Evolutionary conservation across 768 basidiomycete species (phyloP), one percentile per base, ranked within the genome.

Genomic region (Pleurotus tuoliensis): DNA sequence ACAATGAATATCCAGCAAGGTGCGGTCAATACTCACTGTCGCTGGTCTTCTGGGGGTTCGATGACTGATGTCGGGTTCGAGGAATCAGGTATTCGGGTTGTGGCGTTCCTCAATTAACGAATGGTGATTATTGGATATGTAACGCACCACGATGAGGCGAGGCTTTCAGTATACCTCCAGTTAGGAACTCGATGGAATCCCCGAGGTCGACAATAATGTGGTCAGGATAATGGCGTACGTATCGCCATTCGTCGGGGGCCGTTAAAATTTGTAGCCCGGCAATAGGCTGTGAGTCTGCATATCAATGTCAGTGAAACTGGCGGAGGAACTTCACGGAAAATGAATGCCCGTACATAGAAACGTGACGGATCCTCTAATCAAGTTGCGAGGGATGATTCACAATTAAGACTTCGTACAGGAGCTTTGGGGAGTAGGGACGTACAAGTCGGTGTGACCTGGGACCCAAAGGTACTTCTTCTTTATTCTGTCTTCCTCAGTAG

Each of bases 381-480:
- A 18, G 22, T 20, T 20, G 20, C 20, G 20, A 20, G 20, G 20
- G 20, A 20, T 20, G 2, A 20, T 20, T 20, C 20, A 20, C 20
- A 20, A 20, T 20, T 20, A 20, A 20, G 20, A 20, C 20, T 20
- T 20, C 20, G 20, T 20, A 20, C 20, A 20, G 20, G 20, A 20
- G 20, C 20, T 30, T 30, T 30, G 7, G 30, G 30, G 30, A 30
- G 30, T 30, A 22, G 1, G 16, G 40, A 56, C 57, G 40, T 46
- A 61, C 60, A 57, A 43, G 49, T 61, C 57, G 12, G 57, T 61
- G 47, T 61, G 60, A 38, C 60, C 60, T 24, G 60, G 60, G 38
- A 61, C 39, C 60, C 57, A 58, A 40, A 61, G 57, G 22, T 57
- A 25, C 18, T 58, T 58, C 57, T 58, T 61, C 45, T 53, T 58